Evolutionary conservation across 495 filamentous ascomycete genomes (phyloP), one percentile per base, ranked within the genome.

Genomic region (Glutinoglossum americanum): DNA sequence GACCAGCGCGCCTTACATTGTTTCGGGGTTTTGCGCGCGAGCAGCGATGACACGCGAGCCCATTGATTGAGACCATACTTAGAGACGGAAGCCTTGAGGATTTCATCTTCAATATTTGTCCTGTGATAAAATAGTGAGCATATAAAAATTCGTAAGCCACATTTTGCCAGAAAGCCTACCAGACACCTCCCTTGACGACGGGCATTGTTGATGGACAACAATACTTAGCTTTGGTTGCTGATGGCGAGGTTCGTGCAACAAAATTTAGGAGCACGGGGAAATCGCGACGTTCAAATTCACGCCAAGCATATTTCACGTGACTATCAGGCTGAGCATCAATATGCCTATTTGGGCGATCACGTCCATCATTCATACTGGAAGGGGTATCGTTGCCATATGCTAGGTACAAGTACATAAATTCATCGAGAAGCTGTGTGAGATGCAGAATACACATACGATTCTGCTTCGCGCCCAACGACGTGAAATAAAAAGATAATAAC

Each of bases 51-150:
- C 44, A 96, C 90, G 67, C 92, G 92, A 66, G 93, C 90, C 92
- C 92, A 98, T 72, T 98, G 92, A 69, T 98, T 96, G 37, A 98
- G 78, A 56, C 89, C 89, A 73, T 95, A 96, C 71, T 96, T 96
- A 61, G 87, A 93, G 63, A 95, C 58, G 41, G 84, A 84, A 49
- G 87, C 90, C 68, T 95, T 94, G 72, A 97, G 87, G 64, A 98
- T 90, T 69, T 98, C 92, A 72, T 98, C 92, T 72, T 84, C 81
- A 57, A 83, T 82, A 61, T 85, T 84, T 13, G 80, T 82, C 80
- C 73, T 75, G 51, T 19, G 39, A 19, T 15, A 4, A 15, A 41
- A 47, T 9, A 23, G 57, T 73, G 64, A 71, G 67, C 51, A 59
- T 58, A 45, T 54, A 32, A 59, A 30, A 35, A 56, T 21, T n/a